Evolutionary conservation across 2,329 filamentous ascomycete species (phyloP).

Genomic region (Ceratocystis colombiana): DNA sequence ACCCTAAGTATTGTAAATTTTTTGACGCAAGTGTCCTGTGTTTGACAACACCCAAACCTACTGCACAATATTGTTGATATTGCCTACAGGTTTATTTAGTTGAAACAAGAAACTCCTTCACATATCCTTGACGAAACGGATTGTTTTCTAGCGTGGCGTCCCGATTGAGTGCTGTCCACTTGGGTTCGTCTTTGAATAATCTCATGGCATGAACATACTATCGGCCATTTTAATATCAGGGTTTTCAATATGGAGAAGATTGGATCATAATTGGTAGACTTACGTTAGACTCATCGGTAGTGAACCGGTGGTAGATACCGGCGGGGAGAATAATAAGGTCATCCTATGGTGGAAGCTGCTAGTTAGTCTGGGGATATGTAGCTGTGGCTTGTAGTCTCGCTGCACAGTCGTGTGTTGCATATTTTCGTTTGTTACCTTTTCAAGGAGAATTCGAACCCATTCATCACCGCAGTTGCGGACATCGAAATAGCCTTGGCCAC

Average conservation of each 20-base stretch:
- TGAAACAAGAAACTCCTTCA: slow-evolving; percentile 33
- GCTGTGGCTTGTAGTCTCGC: not conserved
- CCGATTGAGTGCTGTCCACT: slow-evolving; percentile 92
- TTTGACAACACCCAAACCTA: too few relatives aligned
- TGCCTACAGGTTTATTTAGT: slow-evolving; percentile 18
- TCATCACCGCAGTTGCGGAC: slow-evolving; percentile 71
- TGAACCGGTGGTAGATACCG: slow-evolving; percentile 96
- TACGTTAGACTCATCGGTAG: slow-evolving; percentile 83
- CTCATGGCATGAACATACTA: slow-evolving; percentile 97
- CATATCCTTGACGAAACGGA: slow-evolving; percentile 66
- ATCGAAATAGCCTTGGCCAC: slow-evolving; percentile 85
- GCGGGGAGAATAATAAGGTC: slow-evolving; percentile 90
- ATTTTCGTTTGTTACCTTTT: slow-evolving; percentile 48
- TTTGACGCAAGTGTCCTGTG: too few relatives aligned
- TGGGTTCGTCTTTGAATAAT: slow-evolving; percentile 95
- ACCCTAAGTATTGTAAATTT: too few relatives aligned
- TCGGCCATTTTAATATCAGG: not conserved
- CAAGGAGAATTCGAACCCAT: slow-evolving; percentile 78
- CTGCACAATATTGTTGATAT: too few relatives aligned
- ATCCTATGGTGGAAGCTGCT: slow-evolving; percentile 33
- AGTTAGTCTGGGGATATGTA: not conserved
- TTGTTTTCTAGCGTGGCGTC: slow-evolving; percentile 68
- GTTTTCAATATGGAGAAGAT: not conserved
- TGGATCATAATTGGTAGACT: slow-evolving; percentile 34
- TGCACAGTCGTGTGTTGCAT: too few relatives aligned